Evolutionary conservation across 2,329 filamentous ascomycete genomes (phyloP).

Genomic region (Pseudogymnoascus sp.): DNA sequence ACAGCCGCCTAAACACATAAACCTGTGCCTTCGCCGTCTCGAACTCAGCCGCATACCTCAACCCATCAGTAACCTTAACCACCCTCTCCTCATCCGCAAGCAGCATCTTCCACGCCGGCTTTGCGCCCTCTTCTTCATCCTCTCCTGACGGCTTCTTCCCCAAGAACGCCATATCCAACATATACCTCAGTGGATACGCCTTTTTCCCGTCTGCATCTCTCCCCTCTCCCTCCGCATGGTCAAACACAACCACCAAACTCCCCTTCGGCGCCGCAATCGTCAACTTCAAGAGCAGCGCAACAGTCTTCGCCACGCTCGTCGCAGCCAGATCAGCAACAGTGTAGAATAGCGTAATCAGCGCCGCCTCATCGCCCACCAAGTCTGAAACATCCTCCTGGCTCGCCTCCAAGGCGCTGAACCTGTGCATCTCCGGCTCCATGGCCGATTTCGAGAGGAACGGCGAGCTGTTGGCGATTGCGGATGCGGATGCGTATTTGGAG

Average conservation of each 20-base stretch:
- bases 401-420: slow-evolving; percentile 42
- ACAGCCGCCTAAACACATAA: slow-evolving; percentile 59
- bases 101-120: slow-evolving; percentile 61
- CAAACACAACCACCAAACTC: slow-evolving; percentile 72
- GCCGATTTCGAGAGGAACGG: slow-evolving; percentile 35
- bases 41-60: slow-evolving; percentile 74
- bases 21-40: slow-evolving; percentile 96
- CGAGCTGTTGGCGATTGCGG: slow-evolving; percentile 36
- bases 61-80: slow-evolving; percentile 62
- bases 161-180: slow-evolving; percentile 78
- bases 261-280: slow-evolving; percentile 48
- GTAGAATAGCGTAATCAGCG: slow-evolving; percentile 77
- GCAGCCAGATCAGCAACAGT: slow-evolving; percentile 94
- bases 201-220: slow-evolving; percentile 37
- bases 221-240: slow-evolving; percentile 69
- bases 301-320: slow-evolving; percentile 61
- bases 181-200: slow-evolving; percentile 87
- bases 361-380: slow-evolving; percentile 26
- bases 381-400: slow-evolving; percentile 26
- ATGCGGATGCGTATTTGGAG: slow-evolving; percentile 44
- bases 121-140: slow-evolving; percentile 16
- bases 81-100: slow-evolving; percentile 69
- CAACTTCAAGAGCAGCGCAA: slow-evolving; percentile 62
- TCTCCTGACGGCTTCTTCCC: slow-evolving; percentile 30
- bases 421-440: slow-evolving; percentile 35